These are phyloP conservation scores for Byssochlamys sp. DNA, from an alignment of 2,329 filamentous ascomycete species.

Conservation along the genomic window DNA sequence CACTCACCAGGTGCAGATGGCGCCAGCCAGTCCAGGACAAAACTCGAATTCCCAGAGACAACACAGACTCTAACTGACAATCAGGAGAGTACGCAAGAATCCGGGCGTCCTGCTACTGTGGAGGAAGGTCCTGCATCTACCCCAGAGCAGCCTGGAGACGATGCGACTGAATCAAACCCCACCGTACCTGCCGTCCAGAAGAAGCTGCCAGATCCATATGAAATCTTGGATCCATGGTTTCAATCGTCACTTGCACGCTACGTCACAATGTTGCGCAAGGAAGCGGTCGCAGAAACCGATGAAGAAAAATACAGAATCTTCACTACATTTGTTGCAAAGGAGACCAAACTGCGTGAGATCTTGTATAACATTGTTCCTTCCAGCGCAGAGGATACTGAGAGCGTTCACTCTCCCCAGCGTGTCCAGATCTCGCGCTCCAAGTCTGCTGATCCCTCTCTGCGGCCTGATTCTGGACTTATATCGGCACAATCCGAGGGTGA, in stretches of 20 bases:
- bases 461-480: slow-evolving; percentile 24
- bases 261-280: slow-evolving; percentile 45
- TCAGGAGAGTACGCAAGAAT: background rate
- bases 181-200: slow-evolving; percentile 4
- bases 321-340: slow-evolving; percentile 40
- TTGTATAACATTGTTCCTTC: slow-evolving; percentile 38
- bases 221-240: slow-evolving; percentile 49
- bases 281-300: slow-evolving; percentile 39
- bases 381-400: slow-evolving; percentile 8
- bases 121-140: background rate
- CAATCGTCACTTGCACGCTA: slow-evolving; percentile 47
- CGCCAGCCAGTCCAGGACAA: slow-evolving; percentile 22
- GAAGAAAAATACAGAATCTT: slow-evolving; percentile 47
- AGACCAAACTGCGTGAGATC: slow-evolving; percentile 39
- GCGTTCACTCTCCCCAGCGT: background rate
- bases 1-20: slow-evolving; percentile 33
- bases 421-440: background rate
- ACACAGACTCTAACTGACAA: background rate
- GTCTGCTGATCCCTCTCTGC: slow-evolving; percentile 1
- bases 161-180: slow-evolving; percentile 3
- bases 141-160: slow-evolving; percentile 2
- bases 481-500: slow-evolving; percentile 21
- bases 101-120: background rate
- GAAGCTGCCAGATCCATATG: slow-evolving; percentile 35
- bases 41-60: background rate